Evolutionary conservation across 2,329 filamentous ascomycete genomes (phyloP), one percentile per base, ranked within the genome.

Genomic region (Nigrospora osmanthi): DNA sequence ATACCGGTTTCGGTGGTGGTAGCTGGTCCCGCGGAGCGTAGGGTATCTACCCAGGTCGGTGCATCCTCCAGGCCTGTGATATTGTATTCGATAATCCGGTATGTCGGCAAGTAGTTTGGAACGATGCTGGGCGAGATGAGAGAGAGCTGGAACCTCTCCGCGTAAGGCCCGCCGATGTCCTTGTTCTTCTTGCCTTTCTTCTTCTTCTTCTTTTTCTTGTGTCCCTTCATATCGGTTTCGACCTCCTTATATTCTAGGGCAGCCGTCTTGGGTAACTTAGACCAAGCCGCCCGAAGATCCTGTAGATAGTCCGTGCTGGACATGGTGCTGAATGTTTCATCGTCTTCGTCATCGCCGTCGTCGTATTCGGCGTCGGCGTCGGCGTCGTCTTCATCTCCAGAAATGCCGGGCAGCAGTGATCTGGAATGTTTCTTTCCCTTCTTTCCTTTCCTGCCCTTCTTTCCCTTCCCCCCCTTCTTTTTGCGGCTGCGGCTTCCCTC

Each of bases 1-100:
- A 10, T 28, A 28, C 23, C 23, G 3, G 43, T 49, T 43, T 45
- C 59, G 56, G 46, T 47, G 62, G 54, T 17, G 60, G 38, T 15
- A 46, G 52, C 42, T 17, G 48, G 33, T 37, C 28, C 57, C 41
- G 71, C 69, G 1, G 56, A 51, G 19, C 43, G 43, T 15, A 32
- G 16, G 11, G 30, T 32, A 13, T 61, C 56, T 16, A 51, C 47
- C 76, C 77, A 80, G 1, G 71, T 63, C 1, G 67, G 58, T 0
- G 62, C 54, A 43, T 79, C 57, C 51, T 89, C 85, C 4, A 95
- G 62, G 0, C 89, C 88, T 0, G 74, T 87, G 44, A 88, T 88
- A 61, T 98, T 97, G 71, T 97, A 98, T 58, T 95, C 88, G 52
- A 91, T 73, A n/a, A 98, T 76, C n/a, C 90, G 80, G 31, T 96